Evolutionary conservation across 495 filamentous ascomycete genomes (phyloP).

Genomic region (Antarctomyces pellizariae): DNA sequence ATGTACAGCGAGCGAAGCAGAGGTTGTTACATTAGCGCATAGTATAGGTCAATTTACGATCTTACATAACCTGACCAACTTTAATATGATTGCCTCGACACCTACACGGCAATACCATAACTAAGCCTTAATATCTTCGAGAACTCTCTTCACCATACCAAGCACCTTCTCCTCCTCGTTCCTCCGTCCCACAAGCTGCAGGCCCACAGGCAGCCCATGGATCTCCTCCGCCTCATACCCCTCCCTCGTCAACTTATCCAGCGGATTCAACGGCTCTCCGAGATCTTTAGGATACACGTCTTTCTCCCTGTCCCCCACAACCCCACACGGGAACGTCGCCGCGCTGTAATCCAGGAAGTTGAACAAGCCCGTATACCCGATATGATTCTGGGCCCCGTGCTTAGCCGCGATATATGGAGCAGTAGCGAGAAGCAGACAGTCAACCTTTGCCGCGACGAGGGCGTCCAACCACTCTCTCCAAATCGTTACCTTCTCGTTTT

Average conservation of each 20-base stretch:
- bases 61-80: too few relatives aligned
- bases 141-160: constrained; percentile 16
- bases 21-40: too few relatives aligned
- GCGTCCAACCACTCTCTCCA: constrained; percentile 6
- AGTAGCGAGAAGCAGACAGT: constrained; percentile 38
- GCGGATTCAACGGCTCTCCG: constrained; percentile 7
- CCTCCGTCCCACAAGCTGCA: constrained; percentile 24
- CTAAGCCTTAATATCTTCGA: too few relatives aligned
- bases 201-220: constrained; percentile 21
- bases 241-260: constrained; percentile 7
- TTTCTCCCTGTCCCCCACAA: constrained; percentile 19
- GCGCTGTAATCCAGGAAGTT: constrained; percentile 39
- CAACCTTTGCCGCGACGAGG: too few relatives aligned
- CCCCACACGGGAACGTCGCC: constrained; percentile 26
- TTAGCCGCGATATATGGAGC: constrained; percentile 29
- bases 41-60: too few relatives aligned
- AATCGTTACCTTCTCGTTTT: constrained; percentile 4
- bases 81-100: too few relatives aligned
- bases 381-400: constrained; percentile 30
- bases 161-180: constrained; percentile 25
- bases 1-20: too few relatives aligned
- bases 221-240: constrained; percentile 21
- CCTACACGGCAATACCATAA: too few relatives aligned
- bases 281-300: too few relatives aligned
- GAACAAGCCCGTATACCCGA: constrained; percentile 40